Evolutionary conservation across 495 filamentous ascomycete genomes (phyloP), one percentile per base, ranked within the genome.

Genomic region (Aspergillus baeticus): DNA sequence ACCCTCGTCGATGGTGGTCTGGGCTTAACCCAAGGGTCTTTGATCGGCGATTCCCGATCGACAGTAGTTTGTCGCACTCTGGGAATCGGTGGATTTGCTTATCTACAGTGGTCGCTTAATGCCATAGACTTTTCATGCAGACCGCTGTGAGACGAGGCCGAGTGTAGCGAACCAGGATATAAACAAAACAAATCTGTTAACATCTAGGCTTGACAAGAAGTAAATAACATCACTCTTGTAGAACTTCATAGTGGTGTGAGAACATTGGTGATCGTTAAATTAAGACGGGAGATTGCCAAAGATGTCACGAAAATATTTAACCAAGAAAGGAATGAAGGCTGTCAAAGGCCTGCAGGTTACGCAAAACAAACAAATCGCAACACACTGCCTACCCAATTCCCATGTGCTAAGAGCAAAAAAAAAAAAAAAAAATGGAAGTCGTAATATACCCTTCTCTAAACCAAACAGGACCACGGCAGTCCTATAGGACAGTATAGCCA

Each of bases 41-140:
- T 57, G 54, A 34, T 57, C 46, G 54, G 26, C 54, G 54, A 50
- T 57, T 36, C 21, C 46, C 23, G 54, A 23, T 57, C 45, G 45
- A 31, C 10, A 55, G 35, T 23, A 39, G 53, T 18, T n/a, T 55
- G 18, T 18, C 29, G 20, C 10, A 11, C 33, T 37, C 3, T n/a
- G 17, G 42, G 29, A 18, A 39, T 51, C 20, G 20, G 23, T 5
- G 38, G 26, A n/a, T 48, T 29, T 48, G 45, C 17, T 10, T 48
- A 47, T 47, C 22, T 33, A 15, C 22, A 33, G 17, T 48, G 26
- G 1, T 47, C 18, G 15, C 29, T 33, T n/a, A 29, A 29, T 8
- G 8, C 8, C 26, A 29, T 29, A 29, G 8, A 29, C 26, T 4
- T 29, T 29, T 8, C 26, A 29, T 29, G 3, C n/a, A n/a, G n/a